Conservation (phyloP, 805 yeast genomes). For the Isabelozyma gotoi region DNA sequence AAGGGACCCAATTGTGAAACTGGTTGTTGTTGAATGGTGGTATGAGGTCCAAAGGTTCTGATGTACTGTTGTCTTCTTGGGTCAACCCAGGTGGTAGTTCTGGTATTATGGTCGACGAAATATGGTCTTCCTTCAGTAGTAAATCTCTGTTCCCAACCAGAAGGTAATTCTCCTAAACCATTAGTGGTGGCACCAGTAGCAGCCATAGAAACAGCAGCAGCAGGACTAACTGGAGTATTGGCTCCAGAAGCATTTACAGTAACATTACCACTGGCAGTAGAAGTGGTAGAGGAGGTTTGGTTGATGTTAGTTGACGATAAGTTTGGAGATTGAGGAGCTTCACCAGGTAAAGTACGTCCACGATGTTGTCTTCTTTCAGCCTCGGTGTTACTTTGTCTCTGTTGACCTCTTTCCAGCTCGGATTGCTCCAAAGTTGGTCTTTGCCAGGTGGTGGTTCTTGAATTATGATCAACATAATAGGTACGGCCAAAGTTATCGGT, state of each 20-base stretch:
- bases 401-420: slow-evolving; percentile 67
- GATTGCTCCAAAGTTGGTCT: slow-evolving; percentile 84
- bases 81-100: slow-evolving; percentile 99
- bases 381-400: slow-evolving; percentile 70
- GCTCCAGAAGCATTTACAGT: slow-evolving; percentile 45
- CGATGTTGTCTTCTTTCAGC: slow-evolving; percentile 89
- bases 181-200: slow-evolving; percentile 88
- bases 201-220: slow-evolving; percentile 67
- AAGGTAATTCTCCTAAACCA: slow-evolving; percentile 94
- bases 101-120: slow-evolving; percentile 98
- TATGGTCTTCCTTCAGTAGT: slow-evolving; percentile 98
- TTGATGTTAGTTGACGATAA: slow-evolving; percentile 31
- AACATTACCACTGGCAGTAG: slow-evolving; percentile 41
- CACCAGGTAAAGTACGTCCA: slow-evolving; percentile 84
- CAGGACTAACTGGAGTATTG: slow-evolving; percentile 57
- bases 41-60: slow-evolving; percentile 86
- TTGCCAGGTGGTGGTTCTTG: slow-evolving; percentile 98
- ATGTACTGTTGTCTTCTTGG: slow-evolving; percentile 99
- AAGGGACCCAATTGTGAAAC: slow-evolving; percentile 96
- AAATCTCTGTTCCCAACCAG: slow-evolving; percentile 98
- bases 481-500: slow-evolving; percentile 97
- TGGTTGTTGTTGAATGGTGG: slow-evolving; percentile 96
- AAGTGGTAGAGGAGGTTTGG: slow-evolving; percentile 19
- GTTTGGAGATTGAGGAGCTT: slow-evolving; percentile 33
- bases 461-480: slow-evolving; percentile 96